Percentiles rank a stretch among this genome's conserved stretches.
phyloP scores from a whole-genome alignment of 371 early-diverging fungal species.

The Lichtheimia ornata region DNA sequence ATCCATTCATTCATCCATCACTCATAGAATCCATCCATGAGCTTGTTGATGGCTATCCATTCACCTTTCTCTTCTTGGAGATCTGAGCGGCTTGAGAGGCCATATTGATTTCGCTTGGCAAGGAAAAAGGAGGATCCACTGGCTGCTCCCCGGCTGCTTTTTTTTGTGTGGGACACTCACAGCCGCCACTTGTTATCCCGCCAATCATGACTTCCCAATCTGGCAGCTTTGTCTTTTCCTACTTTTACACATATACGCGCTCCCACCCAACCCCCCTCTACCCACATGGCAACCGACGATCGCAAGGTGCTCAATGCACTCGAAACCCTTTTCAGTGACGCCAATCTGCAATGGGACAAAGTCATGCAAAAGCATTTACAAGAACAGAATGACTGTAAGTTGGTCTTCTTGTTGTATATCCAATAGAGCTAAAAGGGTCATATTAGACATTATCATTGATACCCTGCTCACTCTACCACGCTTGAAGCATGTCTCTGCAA shows the following conservation, averaged over 20 bases:
- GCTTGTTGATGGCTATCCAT: constrained; percentile 4
- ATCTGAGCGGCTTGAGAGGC: constrained; percentile 49
- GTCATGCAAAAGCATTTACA: constrained; percentile 26
- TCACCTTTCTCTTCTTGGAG: constrained; percentile 79
- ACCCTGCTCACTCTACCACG: constrained; percentile 18
- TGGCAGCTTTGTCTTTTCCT: not conserved
- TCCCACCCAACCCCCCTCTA: no score
- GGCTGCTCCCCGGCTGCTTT: not conserved
- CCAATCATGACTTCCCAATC: constrained; percentile 4
- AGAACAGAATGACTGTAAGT: constrained; percentile 32
- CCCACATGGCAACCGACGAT: not conserved
- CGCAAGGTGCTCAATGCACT: constrained; percentile 33
- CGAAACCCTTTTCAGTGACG: constrained; percentile 48
- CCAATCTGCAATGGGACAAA: constrained; percentile 44
- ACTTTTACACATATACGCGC: not conserved
- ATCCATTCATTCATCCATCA: constrained; percentile 34
- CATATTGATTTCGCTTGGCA: constrained; percentile 13
- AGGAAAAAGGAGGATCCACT: constrained; percentile 1
- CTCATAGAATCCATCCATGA: constrained; percentile 20
- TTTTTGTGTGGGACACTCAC: constrained; percentile 1
- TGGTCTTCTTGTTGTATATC: no score
- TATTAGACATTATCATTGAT: constrained; percentile 28
- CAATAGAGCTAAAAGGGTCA: no score
- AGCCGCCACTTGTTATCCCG: constrained; percentile 1
- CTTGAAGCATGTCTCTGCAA: constrained; percentile 23